Percentiles rank a stretch among this genome's conserved stretches.
These are phyloP conservation scores for Lupinus albus DNA, from an alignment of 306 rosid species.

Conservation along the genomic window DNA sequence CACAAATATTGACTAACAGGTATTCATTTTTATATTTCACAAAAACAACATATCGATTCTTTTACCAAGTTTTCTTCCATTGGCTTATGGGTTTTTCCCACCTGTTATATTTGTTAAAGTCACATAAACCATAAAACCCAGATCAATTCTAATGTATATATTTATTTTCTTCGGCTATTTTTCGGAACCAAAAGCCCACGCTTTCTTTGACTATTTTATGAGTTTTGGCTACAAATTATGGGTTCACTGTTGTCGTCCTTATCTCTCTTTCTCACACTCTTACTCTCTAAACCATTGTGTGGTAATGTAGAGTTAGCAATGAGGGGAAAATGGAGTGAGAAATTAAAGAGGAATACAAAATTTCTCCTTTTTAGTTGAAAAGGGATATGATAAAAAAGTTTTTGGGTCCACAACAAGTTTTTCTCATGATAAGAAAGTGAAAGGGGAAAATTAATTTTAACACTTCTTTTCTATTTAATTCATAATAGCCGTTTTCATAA, in stretches of 20 bases:
- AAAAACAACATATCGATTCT: too few relatives aligned
- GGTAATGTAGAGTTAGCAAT: too few relatives aligned
- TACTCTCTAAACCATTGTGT: too few relatives aligned
- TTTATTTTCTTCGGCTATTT: background rate
- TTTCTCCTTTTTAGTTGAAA: too few relatives aligned
- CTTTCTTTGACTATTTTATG: conserved; percentile 37
- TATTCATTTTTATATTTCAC: background rate
- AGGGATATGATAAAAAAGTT: too few relatives aligned
- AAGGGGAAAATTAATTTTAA: too few relatives aligned
- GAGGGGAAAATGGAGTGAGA: too few relatives aligned
- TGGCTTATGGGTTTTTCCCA: conserved; percentile 27
- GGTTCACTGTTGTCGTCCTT: background rate
- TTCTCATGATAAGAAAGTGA: too few relatives aligned
- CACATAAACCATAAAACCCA: conserved; percentile 23
- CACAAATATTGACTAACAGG: conserved; percentile 6
- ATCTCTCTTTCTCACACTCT: background rate
- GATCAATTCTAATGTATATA: conserved; percentile 6
- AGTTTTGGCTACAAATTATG: conserved; percentile 8
- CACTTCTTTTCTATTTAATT: too few relatives aligned
- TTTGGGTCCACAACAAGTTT: too few relatives aligned
- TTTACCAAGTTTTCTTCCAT: background rate
- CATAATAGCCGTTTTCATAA: too few relatives aligned
- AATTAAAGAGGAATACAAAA: too few relatives aligned
- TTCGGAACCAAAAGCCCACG: conserved; percentile 22
- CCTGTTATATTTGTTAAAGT: background rate